Conservation (phyloP, 257 asterid genomes). For the Cinchona pubescens region DNA sequence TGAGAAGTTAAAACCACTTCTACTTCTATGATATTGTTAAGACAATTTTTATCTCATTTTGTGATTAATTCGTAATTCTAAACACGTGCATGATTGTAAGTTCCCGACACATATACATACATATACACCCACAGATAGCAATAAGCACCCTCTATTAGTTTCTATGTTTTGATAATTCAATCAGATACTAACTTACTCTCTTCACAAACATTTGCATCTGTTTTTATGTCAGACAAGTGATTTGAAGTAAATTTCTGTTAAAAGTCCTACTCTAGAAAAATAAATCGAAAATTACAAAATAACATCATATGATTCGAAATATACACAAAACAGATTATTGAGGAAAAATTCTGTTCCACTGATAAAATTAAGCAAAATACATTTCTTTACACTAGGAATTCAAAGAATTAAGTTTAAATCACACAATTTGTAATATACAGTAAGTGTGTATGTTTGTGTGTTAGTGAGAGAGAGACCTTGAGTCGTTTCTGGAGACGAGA, state of each 20-base stretch:
- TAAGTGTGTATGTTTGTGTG: no score
- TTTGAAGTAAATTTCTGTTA: background rate
- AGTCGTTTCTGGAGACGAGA: conserved; percentile 74
- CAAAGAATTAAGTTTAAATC: background rate
- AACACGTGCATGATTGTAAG: background rate
- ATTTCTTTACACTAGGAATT: background rate
- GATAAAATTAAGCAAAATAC: background rate
- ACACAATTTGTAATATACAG: no score
- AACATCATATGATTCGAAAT: background rate
- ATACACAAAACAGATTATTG: background rate
- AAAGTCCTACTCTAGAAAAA: background rate
- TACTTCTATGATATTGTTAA: background rate
- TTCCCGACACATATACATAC: no score
- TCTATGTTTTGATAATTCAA: background rate
- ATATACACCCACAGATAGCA: no score
- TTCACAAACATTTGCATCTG: background rate
- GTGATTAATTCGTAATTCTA: background rate
- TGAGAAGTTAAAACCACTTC: background rate
- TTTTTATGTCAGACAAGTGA: background rate
- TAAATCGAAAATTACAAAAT: background rate
- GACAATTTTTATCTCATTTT: background rate
- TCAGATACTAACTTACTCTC: background rate
- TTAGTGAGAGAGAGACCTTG: conserved; percentile 55
- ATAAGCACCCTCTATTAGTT: background rate
- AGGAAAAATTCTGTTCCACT: background rate